Conservation (phyloP, 2,329 filamentous ascomycete genomes). For the Curvularia verruculosa region DNA sequence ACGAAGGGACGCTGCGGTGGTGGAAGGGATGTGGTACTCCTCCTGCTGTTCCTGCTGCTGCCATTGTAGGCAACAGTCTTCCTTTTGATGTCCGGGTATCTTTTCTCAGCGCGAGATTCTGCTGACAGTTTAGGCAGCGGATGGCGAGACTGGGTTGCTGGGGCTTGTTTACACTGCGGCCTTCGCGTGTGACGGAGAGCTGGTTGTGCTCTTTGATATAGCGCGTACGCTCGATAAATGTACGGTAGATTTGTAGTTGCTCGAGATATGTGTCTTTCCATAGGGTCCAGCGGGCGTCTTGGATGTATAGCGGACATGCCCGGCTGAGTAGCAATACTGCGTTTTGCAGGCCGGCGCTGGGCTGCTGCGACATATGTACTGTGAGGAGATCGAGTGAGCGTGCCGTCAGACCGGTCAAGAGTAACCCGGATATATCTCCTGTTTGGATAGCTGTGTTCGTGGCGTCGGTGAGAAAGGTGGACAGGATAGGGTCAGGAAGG, state of each 20-base stretch:
- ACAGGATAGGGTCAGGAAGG: constrained; percentile 62
- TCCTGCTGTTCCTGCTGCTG: not conserved
- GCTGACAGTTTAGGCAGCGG: constrained; percentile 75
- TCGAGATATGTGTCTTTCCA: constrained; percentile 80
- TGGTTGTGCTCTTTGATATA: constrained; percentile 80
- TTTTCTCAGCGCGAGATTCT: constrained; percentile 56
- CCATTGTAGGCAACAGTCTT: constrained; percentile 21
- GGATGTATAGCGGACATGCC: constrained; percentile 75
- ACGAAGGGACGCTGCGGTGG: constrained; percentile 1
- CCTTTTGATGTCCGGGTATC: constrained; percentile 24
- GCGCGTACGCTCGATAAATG: constrained; percentile 75
- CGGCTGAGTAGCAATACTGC: constrained; percentile 76
- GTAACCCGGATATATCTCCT: constrained; percentile 77
- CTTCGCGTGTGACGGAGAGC: constrained; percentile 67
- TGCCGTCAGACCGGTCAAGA: constrained; percentile 78
- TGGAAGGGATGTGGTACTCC: not conserved
- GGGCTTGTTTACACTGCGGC: constrained; percentile 66
- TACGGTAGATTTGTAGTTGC: constrained; percentile 71
- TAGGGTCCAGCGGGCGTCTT: constrained; percentile 74
- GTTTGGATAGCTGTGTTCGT: constrained; percentile 65
- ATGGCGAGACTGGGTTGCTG: constrained; percentile 72
- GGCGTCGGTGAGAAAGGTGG: constrained; percentile 56
- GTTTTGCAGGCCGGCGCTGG: constrained; percentile 71
- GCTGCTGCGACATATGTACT: constrained; percentile 74
- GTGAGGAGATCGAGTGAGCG: constrained; percentile 75